phyloP scores from a whole-genome alignment of 2,329 filamentous ascomycete species.

The Blumeriella jaapii region DNA sequence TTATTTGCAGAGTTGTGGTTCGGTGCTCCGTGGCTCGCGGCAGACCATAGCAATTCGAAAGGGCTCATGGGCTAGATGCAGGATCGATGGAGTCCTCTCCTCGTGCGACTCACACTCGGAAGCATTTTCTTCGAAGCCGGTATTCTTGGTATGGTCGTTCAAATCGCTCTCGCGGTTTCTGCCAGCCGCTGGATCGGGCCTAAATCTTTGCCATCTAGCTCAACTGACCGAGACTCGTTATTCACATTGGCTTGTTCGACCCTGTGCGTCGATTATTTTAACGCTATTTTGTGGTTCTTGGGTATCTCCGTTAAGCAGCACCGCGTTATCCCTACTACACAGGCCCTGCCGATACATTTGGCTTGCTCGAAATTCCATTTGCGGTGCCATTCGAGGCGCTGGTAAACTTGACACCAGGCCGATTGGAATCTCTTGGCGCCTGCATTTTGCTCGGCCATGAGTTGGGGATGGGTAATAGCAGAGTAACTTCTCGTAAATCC shows the following conservation, averaged over 20 bases:
- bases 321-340: slow-evolving; percentile 14
- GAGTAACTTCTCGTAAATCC: slow-evolving; percentile 26
- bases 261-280: slow-evolving; percentile 3
- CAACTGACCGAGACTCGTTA: neutral
- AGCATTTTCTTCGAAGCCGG: slow-evolving; percentile 38
- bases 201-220: slow-evolving; percentile 14
- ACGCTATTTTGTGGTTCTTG: no score
- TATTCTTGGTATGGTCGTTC: slow-evolving; percentile 37
- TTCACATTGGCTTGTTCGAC: slow-evolving; percentile 8
- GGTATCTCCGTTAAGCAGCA: slow-evolving; percentile 3
- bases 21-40: slow-evolving; percentile 49
- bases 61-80: slow-evolving; percentile 38
- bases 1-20: slow-evolving; percentile 49
- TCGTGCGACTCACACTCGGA: slow-evolving; percentile 41
- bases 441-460: slow-evolving; percentile 8
- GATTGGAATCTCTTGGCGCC: slow-evolving; percentile 11
- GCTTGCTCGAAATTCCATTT: neutral
- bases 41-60: slow-evolving; percentile 65
- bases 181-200: slow-evolving; percentile 9
- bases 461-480: slow-evolving; percentile 12
- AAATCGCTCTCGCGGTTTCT: slow-evolving; percentile 18
- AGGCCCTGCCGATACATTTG: slow-evolving; percentile 9
- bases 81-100: slow-evolving; percentile 56
- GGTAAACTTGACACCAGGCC: slow-evolving; percentile 6
- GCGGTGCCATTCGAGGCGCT: neutral